Evolutionary conservation across 2,329 filamentous ascomycete species (phyloP), one percentile per base, ranked within the genome.

Genomic region (Pseudogymnoascus sp.): DNA sequence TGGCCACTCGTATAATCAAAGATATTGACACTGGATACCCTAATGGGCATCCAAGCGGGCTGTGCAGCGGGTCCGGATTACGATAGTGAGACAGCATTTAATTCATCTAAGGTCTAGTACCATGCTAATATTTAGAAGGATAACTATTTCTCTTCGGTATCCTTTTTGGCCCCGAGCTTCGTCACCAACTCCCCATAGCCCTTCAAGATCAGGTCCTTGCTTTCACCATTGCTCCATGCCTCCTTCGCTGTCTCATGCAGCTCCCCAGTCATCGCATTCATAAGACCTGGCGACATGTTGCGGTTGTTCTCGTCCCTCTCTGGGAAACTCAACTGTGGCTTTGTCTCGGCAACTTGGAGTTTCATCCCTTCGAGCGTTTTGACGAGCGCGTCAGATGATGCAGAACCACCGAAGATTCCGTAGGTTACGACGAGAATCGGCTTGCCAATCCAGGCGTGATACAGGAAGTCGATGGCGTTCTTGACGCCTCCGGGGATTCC

Each of bases 381-480:
- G 53, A 69, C 69, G 23, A 72, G 68, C 53, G 70, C 68, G 53
- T 73, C 70, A 33, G 66, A 71, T 6, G 75, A 73, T 18, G 64
- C 63, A 42, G 63, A 65, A 28, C 79, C 79, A 33, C 79, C 79
- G 3, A 70, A 65, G 0, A 77, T 76, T 4, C 84, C 83, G 72
- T 85, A 85, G 63, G 76, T 80, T 25, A 86, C 77, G 63, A 86
- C 75, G 56, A 74, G 73, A 16, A 76, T 77, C 0, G 82, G 79
- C 70, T 85, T 85, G 7, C 78, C 80, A 23, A 72, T 77, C 80
- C 82, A 85, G 69, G 85, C 83, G 67, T 85, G 73, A 67, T 77
- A 79, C 0, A 87, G 76, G 68, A 84, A 86, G 70, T 87, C 84
- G 63, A 87, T 77, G 5, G 84, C 83, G 69, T 86, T 87, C 75